Evolutionary conservation across 2,329 filamentous ascomycete species (phyloP).

Genomic region (Fusarium zealandicum): DNA sequence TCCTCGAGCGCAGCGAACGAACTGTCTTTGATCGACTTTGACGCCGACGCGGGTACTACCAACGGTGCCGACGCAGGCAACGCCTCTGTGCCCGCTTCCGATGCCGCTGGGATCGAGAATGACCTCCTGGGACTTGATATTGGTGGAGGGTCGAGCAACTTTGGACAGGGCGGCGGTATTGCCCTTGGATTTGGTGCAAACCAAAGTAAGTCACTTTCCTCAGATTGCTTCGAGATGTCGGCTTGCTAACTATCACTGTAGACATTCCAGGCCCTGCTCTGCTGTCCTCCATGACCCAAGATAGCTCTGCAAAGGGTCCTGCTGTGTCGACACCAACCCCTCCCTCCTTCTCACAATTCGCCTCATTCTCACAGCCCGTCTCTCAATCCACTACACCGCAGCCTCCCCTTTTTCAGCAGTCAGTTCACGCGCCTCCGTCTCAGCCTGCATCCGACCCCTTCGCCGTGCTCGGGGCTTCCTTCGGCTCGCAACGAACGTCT

Average conservation of each 20-base stretch:
- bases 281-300: constrained; percentile 68
- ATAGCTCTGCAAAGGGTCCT: constrained; percentile 62
- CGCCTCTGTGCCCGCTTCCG: constrained; percentile 44
- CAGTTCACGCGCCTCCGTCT: constrained; percentile 55
- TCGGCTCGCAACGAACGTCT: constrained; percentile 41
- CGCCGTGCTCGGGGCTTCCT: constrained; percentile 52
- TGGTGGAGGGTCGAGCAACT: constrained; percentile 65
- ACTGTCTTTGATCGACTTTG: constrained; percentile 93
- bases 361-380: constrained; percentile 61
- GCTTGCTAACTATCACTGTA: constrained; percentile 43
- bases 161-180: constrained; percentile 80
- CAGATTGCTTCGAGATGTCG: not conserved
- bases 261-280: constrained; percentile 70
- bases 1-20: constrained; percentile 63
- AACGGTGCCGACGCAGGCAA: constrained; percentile 48
- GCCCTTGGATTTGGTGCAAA: constrained; percentile 80
- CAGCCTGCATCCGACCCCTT: constrained; percentile 59
- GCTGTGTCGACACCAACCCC: constrained; percentile 52
- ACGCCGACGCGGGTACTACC: constrained; percentile 63
- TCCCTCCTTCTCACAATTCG: constrained; percentile 61
- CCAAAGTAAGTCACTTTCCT: constrained; percentile 60
- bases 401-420: constrained; percentile 56
- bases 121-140: constrained; percentile 90
- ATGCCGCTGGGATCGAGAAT: constrained; percentile 78
- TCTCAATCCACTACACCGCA: constrained; percentile 64